Percentiles rank a stretch among this genome's conserved stretches.
Conservation (phyloP, 2,329 filamentous ascomycete species). For the Penicillium sp. region DNA sequence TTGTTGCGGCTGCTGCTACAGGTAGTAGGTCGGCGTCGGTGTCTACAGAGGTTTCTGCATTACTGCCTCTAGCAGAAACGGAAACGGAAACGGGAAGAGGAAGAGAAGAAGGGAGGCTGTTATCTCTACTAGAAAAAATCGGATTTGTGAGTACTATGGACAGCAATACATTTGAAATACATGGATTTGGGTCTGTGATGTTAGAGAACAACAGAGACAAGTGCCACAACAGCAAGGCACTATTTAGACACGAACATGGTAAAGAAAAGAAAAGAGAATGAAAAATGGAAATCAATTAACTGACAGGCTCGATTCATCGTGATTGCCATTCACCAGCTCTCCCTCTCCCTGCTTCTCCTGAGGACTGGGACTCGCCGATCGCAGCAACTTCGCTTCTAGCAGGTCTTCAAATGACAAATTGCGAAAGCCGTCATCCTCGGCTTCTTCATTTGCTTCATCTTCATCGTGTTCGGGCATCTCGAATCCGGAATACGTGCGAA, state of each 20-base stretch:
- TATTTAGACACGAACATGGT: not conserved
- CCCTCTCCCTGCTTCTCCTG: slow-evolving; percentile 7
- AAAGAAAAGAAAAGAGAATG: slow-evolving; percentile 3
- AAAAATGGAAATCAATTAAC: slow-evolving; percentile 30
- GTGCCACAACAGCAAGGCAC: not conserved
- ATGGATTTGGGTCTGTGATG: slow-evolving; percentile 29
- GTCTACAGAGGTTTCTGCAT: slow-evolving; percentile 12
- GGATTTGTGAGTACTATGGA: slow-evolving; percentile 17
- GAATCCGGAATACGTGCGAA: slow-evolving; percentile 72
- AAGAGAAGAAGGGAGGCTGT: not conserved
- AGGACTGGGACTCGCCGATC: slow-evolving; percentile 27
- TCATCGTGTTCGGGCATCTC: slow-evolving; percentile 61
- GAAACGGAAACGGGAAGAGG: not conserved
- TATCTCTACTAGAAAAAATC: slow-evolving; percentile 8
- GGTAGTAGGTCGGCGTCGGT: not conserved
- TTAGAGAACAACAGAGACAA: slow-evolving; percentile 18
- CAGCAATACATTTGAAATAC: slow-evolving; percentile 22
- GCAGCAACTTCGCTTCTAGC: slow-evolving; percentile 64
- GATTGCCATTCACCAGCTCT: slow-evolving; percentile 24
- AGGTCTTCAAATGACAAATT: slow-evolving; percentile 60
- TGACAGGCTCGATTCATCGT: slow-evolving; percentile 35
- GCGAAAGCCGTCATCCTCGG: slow-evolving; percentile 59
- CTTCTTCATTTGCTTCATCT: slow-evolving; percentile 50
- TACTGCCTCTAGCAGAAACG: slow-evolving; percentile 2
- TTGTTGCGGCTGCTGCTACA: not conserved